Base-by-base conservation (phyloP, 2,329 filamentous ascomycete genomes). In the Trichoderma aggressivum region DNA sequence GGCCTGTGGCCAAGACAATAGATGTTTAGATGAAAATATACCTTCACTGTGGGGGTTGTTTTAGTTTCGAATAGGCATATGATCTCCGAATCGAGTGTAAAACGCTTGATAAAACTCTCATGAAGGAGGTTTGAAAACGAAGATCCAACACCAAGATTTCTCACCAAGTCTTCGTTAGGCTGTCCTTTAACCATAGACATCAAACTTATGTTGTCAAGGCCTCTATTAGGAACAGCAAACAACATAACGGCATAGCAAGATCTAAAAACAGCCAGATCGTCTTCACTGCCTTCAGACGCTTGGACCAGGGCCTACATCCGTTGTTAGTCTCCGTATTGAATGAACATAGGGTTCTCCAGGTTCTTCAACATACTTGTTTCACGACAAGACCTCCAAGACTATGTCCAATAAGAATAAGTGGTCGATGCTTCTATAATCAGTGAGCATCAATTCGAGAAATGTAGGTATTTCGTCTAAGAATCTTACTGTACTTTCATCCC, bases 211-310 rank as follows among this genome's bases (percentile, higher is more conserved):
- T 77, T 74, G 34, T 74, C 68, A 16, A 78, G 64, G 2, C 77
- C 76, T 28, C 74, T 74, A 12, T 80, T 77, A 7, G 77, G 77
- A 7, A 79, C 75, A 14, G 77, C 77, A 53, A 79, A 79, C 34
- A 79, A 75, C 14, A 79, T 21, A 55, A 78, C 26, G 11, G 75
- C 75, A 43, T 71, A 74, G 28, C 73, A 76, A 1, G 76, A 71
- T 26, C 73, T 71, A 7, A 64, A 74, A 3, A 76, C 11, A 18
- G 73, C 47, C 8, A 50, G 24, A 8, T 73, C 71, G 1, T 58
- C 34, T 7, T 67, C 16, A 28, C 50, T 56, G 14, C 70, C 71
- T 26, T 69, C 71, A 21, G 39, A 26, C 34, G 74, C 73, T 12
- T 72, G 63, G 5, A 74, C 39, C 8, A 77, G 71, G 24, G 74